Conservation (phyloP, 495 filamentous ascomycete genomes). For the Friedmanniomyces simplex region DNA sequence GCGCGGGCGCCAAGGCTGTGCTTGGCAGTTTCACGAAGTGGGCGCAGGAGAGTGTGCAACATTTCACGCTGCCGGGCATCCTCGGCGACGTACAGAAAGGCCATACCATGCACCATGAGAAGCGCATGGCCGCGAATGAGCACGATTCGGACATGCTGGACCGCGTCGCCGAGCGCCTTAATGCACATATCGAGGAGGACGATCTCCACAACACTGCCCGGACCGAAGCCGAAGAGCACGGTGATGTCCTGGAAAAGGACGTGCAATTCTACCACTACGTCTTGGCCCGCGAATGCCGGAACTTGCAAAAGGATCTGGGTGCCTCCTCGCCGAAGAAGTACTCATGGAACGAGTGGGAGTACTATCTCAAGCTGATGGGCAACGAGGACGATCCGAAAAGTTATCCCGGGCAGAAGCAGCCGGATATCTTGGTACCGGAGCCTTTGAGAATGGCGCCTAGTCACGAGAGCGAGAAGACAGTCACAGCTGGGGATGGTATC, state of each 20-base stretch:
- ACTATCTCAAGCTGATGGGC: constrained; percentile 65
- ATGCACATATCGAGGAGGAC: constrained; percentile 26
- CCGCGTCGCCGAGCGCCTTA: constrained; percentile 25
- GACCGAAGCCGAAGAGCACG: constrained; percentile 29
- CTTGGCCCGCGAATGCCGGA: constrained; percentile 56
- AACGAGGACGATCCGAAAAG: constrained; percentile 46
- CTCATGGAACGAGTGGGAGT: constrained; percentile 71
- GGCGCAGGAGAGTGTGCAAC: not conserved
- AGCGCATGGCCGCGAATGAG: constrained; percentile 21
- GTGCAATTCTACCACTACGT: constrained; percentile 54
- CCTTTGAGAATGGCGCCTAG: constrained; percentile 2
- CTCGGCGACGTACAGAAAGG: not conserved
- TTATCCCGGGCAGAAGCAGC: constrained; percentile 12
- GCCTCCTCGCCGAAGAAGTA: constrained; percentile 55
- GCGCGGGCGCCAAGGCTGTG: constrained; percentile 13
- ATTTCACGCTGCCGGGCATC: constrained; percentile 6
- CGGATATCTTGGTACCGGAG: constrained; percentile 11
- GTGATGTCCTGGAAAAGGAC: constrained; percentile 37
- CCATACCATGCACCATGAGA: constrained; percentile 18
- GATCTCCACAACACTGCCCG: constrained; percentile 27
- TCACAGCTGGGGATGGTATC: not conserved
- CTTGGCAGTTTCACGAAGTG: not conserved
- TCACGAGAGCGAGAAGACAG: not conserved
- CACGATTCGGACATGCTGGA: constrained; percentile 12
- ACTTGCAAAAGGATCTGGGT: constrained; percentile 54